These are phyloP conservation scores for Miscanthus lutarioriparius DNA, from an alignment of 176 grass and related monocot genomes.

Conservation along the genomic window DNA sequence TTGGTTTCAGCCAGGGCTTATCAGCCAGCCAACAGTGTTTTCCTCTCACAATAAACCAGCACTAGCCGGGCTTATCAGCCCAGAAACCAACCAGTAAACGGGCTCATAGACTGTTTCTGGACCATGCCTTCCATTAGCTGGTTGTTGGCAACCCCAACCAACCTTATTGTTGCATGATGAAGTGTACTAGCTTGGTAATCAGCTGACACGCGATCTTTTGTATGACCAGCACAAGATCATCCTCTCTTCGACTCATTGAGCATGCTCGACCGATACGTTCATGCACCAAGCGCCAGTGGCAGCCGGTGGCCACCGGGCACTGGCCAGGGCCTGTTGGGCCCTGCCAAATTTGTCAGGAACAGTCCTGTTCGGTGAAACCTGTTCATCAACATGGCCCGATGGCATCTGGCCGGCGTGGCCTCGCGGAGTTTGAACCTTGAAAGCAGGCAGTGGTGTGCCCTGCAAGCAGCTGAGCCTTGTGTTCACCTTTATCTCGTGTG, in stretches of 20 bases:
- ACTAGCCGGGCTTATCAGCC: no score
- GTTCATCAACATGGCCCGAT: slow-evolving; percentile 41
- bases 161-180: not conserved
- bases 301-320: not conserved
- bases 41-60: no score
- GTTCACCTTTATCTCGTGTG: not conserved
- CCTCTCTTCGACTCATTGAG: not conserved
- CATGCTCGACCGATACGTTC: not conserved
- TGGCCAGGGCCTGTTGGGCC: not conserved
- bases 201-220: not conserved
- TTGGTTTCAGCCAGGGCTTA: no score
- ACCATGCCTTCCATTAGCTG: slow-evolving; percentile 1
- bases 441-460: not conserved
- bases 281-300: not conserved
- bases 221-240: not conserved
- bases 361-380: slow-evolving; percentile 2
- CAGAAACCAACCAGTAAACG: no score
- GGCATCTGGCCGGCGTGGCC: slow-evolving; percentile 32
- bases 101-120: not conserved
- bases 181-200: not conserved
- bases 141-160: not conserved
- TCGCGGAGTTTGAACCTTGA: slow-evolving; percentile 4
- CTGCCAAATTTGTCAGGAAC: slow-evolving; percentile 21
- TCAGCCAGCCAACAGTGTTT: no score
- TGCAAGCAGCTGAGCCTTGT: slow-evolving; percentile 17